phyloP scores from a whole-genome alignment of 108 stramenopile genomes.

The Nitzschia inconspicua region DNA sequence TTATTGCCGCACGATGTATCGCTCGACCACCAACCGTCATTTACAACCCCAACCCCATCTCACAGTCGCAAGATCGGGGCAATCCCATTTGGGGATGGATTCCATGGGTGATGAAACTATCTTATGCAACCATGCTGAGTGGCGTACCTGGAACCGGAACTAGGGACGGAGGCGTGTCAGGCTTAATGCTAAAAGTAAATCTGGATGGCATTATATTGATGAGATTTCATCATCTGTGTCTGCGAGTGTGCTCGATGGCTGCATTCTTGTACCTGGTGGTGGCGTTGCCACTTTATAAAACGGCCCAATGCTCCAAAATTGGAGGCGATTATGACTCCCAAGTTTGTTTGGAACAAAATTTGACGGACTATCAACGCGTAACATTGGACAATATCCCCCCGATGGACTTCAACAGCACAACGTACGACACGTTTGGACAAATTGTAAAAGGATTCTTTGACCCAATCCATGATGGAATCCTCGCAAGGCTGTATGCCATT shows the following conservation, averaged over 20 bases:
- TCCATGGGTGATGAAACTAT: constrained; percentile 49
- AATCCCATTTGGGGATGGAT: constrained; percentile 74
- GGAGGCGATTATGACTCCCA: not conserved
- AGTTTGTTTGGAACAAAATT: constrained; percentile 19
- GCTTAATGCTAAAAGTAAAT: constrained; percentile 67
- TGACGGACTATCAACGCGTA: constrained; percentile 73
- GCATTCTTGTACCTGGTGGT: constrained; percentile 53
- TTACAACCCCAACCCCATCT: constrained; percentile 43
- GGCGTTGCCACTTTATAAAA: constrained; percentile 65
- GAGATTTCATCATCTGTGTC: constrained; percentile 74
- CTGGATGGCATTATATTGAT: constrained; percentile 80
- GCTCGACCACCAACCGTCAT: constrained; percentile 65
- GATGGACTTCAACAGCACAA: not conserved
- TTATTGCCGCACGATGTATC: constrained; percentile 69
- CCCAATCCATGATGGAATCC: constrained; percentile 22
- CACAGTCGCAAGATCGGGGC: constrained; percentile 52
- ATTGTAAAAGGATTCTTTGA: constrained; percentile 26
- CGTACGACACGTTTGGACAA: not conserved
- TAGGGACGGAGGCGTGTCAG: constrained; percentile 56
- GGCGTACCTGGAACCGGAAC: constrained; percentile 87
- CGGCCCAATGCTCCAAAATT: constrained; percentile 35
- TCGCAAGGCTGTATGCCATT: constrained; percentile 51
- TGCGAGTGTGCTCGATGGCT: constrained; percentile 51
- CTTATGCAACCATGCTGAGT: constrained; percentile 63
- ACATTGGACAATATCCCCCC: constrained; percentile 69